These are phyloP conservation scores for Haplosporangium gracile DNA, from an alignment of 192 early-diverging fungal genomes.

Conservation along the genomic window DNA sequence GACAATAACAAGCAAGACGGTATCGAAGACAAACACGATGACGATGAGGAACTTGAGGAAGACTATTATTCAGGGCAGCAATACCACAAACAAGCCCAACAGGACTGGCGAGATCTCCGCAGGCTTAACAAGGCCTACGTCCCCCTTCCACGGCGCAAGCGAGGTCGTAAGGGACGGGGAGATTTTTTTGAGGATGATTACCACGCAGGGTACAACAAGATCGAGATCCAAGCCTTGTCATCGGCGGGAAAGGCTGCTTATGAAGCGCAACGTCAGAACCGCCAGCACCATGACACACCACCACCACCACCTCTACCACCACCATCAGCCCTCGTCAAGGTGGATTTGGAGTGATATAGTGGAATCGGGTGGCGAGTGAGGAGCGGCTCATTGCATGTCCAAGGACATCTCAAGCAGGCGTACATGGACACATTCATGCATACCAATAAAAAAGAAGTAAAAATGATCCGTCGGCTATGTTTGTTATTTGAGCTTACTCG, in stretches of 20 bases:
- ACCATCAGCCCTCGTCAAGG: too few relatives aligned
- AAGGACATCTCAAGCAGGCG: too few relatives aligned
- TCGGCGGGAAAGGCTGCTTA: not conserved
- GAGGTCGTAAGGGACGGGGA: slow-evolving; percentile 11
- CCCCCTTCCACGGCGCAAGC: not conserved
- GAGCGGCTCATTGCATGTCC: not conserved
- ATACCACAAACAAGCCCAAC: not conserved
- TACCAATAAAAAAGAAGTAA: not conserved
- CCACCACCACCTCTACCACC: too few relatives aligned
- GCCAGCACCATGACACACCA: not conserved
- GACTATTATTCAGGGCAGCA: not conserved
- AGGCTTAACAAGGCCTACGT: not conserved
- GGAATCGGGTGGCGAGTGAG: not conserved
- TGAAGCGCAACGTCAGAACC: not conserved
- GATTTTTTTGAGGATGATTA: slow-evolving; percentile 9
- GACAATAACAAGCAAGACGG: not conserved
- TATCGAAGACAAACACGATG: not conserved
- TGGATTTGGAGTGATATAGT: not conserved
- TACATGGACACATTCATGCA: not conserved
- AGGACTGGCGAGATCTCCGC: not conserved
- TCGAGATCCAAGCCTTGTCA: slow-evolving; percentile 6
- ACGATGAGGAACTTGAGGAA: not conserved
- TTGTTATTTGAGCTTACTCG: too few relatives aligned
- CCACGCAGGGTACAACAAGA: slow-evolving; percentile 15
- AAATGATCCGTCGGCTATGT: too few relatives aligned